These are phyloP conservation scores for Kodamaea sp. DNA, from an alignment of 1,139 yeast genomes.

Conservation along the genomic window DNA sequence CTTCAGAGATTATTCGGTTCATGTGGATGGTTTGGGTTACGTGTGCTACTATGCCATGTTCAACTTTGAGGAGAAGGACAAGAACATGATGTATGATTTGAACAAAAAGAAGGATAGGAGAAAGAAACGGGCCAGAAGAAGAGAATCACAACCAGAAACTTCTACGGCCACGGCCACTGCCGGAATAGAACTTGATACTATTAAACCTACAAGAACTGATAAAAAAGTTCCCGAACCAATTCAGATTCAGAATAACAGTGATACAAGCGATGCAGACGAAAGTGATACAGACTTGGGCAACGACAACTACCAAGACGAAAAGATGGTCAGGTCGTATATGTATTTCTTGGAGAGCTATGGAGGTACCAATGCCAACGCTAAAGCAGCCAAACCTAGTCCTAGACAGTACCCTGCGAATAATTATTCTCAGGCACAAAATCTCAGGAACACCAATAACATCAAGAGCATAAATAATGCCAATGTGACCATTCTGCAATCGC, in stretches of 20 bases:
- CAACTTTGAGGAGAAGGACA: slow-evolving; percentile 64
- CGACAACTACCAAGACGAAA: slow-evolving; percentile 63
- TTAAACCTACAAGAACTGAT: slow-evolving; percentile 10
- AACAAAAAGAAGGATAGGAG: slow-evolving; percentile 27
- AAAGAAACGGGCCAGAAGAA: slow-evolving; percentile 13
- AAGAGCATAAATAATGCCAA: background rate
- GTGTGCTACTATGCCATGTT: slow-evolving; percentile 95
- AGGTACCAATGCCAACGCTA: slow-evolving; percentile 9
- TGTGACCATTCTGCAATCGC: slow-evolving; percentile 3
- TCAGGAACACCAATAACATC: background rate
- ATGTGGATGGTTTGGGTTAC: slow-evolving; percentile 92
- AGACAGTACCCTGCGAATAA: background rate
- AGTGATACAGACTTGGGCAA: slow-evolving; percentile 36
- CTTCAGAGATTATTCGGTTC: slow-evolving; percentile 83
- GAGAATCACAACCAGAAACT: slow-evolving; percentile 1
- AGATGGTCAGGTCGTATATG: slow-evolving; percentile 89
- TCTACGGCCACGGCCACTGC: slow-evolving; percentile 10
- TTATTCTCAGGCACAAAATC: background rate
- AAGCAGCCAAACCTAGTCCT: background rate
- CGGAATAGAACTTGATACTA: slow-evolving; percentile 17
- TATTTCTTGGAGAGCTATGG: slow-evolving; percentile 86
- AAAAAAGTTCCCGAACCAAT: slow-evolving; percentile 14
- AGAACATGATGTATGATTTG: slow-evolving; percentile 46
- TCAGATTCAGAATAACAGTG: slow-evolving; percentile 20
- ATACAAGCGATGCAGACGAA: slow-evolving; percentile 31